Conservation (phyloP, 768 basidiomycete genomes). For the Lyophyllum atratum region DNA sequence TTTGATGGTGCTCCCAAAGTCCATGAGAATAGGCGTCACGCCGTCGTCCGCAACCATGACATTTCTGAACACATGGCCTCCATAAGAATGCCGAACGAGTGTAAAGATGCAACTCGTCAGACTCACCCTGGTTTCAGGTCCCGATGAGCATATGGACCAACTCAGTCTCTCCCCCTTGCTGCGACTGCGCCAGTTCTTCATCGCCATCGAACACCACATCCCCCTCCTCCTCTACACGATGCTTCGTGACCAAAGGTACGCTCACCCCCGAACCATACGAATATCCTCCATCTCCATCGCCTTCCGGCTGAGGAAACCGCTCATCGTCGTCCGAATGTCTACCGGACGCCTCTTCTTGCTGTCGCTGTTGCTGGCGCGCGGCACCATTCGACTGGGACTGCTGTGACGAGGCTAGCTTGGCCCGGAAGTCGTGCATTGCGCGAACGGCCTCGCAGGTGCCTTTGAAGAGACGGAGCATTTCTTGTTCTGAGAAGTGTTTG, state of each 20-base stretch:
- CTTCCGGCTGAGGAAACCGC: conserved; percentile 75
- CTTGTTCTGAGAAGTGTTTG: conserved; percentile 82
- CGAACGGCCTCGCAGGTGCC: conserved; percentile 93
- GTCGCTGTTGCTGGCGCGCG: conserved; percentile 20
- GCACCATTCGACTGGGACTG: conserved; percentile 12
- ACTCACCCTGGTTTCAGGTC: conserved; percentile 95
- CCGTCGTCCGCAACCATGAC: conserved; percentile 97
- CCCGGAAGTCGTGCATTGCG: conserved; percentile 90
- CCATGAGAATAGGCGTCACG: conserved; percentile 89
- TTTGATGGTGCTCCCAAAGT: conserved; percentile 90
- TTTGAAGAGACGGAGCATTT: conserved; percentile 88
- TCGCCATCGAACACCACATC: conserved; percentile 82
- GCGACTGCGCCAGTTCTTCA: conserved; percentile 57
- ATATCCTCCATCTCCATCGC: conserved; percentile 72
- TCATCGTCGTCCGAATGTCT: conserved; percentile 59
- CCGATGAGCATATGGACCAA: conserved; percentile 89
- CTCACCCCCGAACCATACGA: conserved; percentile 59
- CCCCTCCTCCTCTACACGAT: conserved; percentile 49
- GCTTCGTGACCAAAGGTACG: conserved; percentile 64
- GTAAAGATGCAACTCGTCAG: background rate
- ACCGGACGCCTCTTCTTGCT: conserved; percentile 26
- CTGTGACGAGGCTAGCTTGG: conserved; percentile 42
- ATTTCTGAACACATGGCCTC: conserved; percentile 58
- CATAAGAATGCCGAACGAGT: background rate
- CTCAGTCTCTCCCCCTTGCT: conserved; percentile 46